Evolutionary conservation across 2,329 filamentous ascomycete genomes (phyloP).

Genomic region (Dactylonectria macrodidyma): DNA sequence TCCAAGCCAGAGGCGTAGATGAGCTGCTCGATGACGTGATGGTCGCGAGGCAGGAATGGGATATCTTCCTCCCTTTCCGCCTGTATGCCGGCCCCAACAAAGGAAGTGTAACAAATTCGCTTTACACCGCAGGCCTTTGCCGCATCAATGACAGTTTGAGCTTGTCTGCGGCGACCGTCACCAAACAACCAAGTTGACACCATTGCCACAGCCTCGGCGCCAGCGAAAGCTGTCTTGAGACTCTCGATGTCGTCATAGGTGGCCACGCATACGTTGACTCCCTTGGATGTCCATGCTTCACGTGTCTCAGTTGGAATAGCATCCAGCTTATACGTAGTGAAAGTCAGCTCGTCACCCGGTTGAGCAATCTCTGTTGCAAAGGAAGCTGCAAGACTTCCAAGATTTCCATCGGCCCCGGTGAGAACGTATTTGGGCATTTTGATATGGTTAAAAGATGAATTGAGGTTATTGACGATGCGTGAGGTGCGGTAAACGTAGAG

Average conservation of each 20-base stretch:
- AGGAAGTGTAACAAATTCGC: slow-evolving; percentile 45
- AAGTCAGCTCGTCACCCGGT: slow-evolving; percentile 41
- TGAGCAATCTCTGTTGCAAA: slow-evolving; percentile 41
- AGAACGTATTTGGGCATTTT: slow-evolving; percentile 45
- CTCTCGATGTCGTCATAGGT: slow-evolving; percentile 44
- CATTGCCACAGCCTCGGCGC: slow-evolving; percentile 44
- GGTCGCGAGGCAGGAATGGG: slow-evolving; percentile 43
- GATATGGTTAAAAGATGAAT: not conserved
- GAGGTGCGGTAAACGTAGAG: not conserved
- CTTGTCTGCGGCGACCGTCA: slow-evolving; percentile 40
- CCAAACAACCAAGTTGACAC: slow-evolving; percentile 47
- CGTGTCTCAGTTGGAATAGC: slow-evolving; percentile 33
- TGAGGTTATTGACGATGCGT: not conserved
- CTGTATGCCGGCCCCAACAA: slow-evolving; percentile 42
- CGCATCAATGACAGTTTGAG: slow-evolving; percentile 39
- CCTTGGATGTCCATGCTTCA: slow-evolving; percentile 40
- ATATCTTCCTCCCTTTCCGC: slow-evolving; percentile 46
- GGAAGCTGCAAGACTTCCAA: slow-evolving; percentile 41
- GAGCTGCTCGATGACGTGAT: slow-evolving; percentile 43
- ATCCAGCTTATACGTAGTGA: slow-evolving; percentile 44
- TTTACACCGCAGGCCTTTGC: slow-evolving; percentile 43
- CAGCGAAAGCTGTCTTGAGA: slow-evolving; percentile 42
- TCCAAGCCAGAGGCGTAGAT: slow-evolving; percentile 42
- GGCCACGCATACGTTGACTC: slow-evolving; percentile 38
- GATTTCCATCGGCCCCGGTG: slow-evolving; percentile 45